Evolutionary conservation across 2,329 filamentous ascomycete genomes (phyloP), one percentile per base, ranked within the genome.

Genomic region (Diaporthe nobilis): DNA sequence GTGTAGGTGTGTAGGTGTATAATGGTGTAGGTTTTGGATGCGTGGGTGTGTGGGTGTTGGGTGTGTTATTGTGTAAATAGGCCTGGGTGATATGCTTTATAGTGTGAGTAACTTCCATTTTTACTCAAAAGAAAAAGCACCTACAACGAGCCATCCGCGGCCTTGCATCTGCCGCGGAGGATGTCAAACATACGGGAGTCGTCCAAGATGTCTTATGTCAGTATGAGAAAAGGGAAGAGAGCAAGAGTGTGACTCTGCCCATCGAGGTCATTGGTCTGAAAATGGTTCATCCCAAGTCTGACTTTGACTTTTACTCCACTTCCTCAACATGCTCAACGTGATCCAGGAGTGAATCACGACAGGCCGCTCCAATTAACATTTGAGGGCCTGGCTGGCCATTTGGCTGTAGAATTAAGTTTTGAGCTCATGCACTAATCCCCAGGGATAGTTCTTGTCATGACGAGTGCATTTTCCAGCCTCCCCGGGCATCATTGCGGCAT

Each of bases 401-500:
- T 39, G 22, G 47, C 34, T 42, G 4, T 51, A 1, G 2, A 22
- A 42, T 68, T 37, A 53, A 68, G n/a, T 31, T 68, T 68, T 39
- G 10, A 47, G 34, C 47, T n/a, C 20, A 53, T 53, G 65, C 47
- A 68, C 31, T 51, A 25, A 37, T 53, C 7, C 20, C 20, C 2
- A 6, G 4, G 22, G 12, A 42, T 68, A 39, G 47, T 28, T 68
- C 65, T 68, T 68, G 65, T 68, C 65, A 68, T 68, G 65, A 68
- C 65, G 65, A 68, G 47, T 53, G 6, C 65, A 68, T 42, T 68
- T 53, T 34, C 8, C 65, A 68, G 65, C 65, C 65, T 53, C 65
- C 15, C 47, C 31, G 3, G 5, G 2, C 4, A 20, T 10, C 37
- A 20, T 42, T 17, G 34, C 47, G 34, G 2, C n/a, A 39, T 28